Evolutionary conservation across 805 yeast species (phyloP), one percentile per base, ranked within the genome.

Genomic region (Candida maris): DNA sequence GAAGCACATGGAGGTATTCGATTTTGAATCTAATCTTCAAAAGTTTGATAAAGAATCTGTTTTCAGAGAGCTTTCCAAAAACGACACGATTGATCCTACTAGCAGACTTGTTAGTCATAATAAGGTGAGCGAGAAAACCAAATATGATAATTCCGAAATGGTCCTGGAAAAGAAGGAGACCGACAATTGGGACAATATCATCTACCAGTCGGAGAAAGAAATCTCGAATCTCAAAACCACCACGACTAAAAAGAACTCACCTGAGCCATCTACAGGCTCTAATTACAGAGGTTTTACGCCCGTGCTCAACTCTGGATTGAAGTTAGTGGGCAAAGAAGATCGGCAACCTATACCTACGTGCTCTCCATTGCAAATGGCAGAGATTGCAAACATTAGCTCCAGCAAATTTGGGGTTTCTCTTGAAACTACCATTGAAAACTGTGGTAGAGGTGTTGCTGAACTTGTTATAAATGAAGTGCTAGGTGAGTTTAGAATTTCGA

Each of bases 41-140:
- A 77, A 79, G 67, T 89, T 89, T 52, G 93, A 89, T 58, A 89
- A 89, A 58, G 66, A 70, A 40, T 69, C 79, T 5, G 91, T 88
- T 3, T 83, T 89, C 58, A 84, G 82, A 32, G 87, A 86, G 54
- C 72, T 89, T 51, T 77, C 77, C 34, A 70, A 70, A 43, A 63
- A 68, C 36, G 96, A 88, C 54, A 70, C 67, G 14, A 68, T 77
- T 13, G 75, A 71, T 26, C 80, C 81, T 1, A 65, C 70, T 10
- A 68, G 74, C 28, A 69, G 95, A 46, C 67, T 86, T 30, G 95
- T 85, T 5, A 79, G 87, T 3, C 85, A 81, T 55, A 88, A 88
- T 53, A 80, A 75, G 46, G 51, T 70, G 13, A 24, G 51, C 5
- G 54, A 46, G n/a, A 65, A 68, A 46, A 64, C 67, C 19, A 85